Evolutionary conservation across 2,329 filamentous ascomycete species (phyloP), one percentile per base, ranked within the genome.

Genomic region (Clonostachys chloroleuca): DNA sequence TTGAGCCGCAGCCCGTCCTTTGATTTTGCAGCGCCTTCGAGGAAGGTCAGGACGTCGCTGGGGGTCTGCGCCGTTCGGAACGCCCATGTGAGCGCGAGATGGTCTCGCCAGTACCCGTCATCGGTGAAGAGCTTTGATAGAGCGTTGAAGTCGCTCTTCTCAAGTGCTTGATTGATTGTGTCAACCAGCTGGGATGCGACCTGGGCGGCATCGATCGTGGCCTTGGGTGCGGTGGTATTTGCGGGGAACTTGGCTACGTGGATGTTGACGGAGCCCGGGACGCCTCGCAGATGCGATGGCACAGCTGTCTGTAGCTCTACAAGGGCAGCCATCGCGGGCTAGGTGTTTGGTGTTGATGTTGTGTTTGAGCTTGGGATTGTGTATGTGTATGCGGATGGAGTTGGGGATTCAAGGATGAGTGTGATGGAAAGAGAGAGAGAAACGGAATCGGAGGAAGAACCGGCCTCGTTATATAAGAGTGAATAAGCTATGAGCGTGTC

Each of bases 241-340:
- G 65, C 52, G 9, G 66, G 74, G 43, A 75, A 73, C 20, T 66
- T 57, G n/a, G 70, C 72, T 4, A 75, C 56, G 3, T 63, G 57
- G 39, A 80, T 68, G 56, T 83, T 82, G 58, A 75, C 59, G 0
- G 80, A 84, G 45, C 80, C 81, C 0, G 75, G 71, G 7, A 64
- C 57, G 24, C 53, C 53, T 43, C 62, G 51, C 42, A 59, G 57
- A 37, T 57, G 52, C 4, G 61, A 64, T 6, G 61, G 61, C 14
- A 45, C 39, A 13, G 24, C 8, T 10, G 24, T 9, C 24, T 30
- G 24, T 30, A 30, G 24, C 24, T 30, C 24, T 30, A 30, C 24
- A 10, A 30, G 24, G 24, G 24, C 9, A 30, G 24, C 24, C 24
- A 30, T 30, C 24, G 24, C 2, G 24, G 24, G 24, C 24, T 30